Conservation (phyloP, 345 rosid genomes). For the Gossypium anomalum region DNA sequence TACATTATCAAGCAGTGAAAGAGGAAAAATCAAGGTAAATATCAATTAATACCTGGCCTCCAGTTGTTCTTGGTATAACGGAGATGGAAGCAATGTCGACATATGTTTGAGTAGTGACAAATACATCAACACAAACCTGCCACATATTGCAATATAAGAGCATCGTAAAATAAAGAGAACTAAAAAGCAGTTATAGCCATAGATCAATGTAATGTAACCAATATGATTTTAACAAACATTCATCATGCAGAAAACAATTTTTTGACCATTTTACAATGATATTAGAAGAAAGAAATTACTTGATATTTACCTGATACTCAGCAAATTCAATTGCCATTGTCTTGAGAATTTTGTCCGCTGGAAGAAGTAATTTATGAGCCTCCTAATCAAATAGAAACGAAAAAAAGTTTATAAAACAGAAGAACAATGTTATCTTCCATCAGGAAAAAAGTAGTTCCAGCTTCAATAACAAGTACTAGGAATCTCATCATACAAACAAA, state of each 20-base stretch:
- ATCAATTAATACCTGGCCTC: constrained; percentile 71
- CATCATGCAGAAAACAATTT: neutral
- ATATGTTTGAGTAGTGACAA: constrained; percentile 80
- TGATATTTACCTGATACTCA: constrained; percentile 73
- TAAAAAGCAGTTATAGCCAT: neutral
- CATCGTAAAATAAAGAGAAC: neutral
- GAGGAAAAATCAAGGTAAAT: neutral
- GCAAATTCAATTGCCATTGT: constrained; percentile 98
- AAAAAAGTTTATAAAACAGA: neutral
- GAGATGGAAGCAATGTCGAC: constrained; percentile 89
- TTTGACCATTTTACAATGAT: neutral
- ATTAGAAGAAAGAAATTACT: constrained; percentile 8
- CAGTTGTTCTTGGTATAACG: constrained; percentile 86
- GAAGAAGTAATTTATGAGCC: constrained; percentile 89
- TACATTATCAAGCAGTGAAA: neutral
- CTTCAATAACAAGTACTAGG: neutral
- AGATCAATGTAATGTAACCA: neutral
- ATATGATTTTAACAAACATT: constrained; percentile 7
- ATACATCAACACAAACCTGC: constrained; percentile 96
- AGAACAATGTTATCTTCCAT: neutral
- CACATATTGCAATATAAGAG: constrained; percentile 16
- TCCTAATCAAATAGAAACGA: constrained; percentile 51
- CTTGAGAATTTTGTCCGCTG: constrained; percentile 84
- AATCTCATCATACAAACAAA: neutral
- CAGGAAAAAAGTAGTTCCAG: neutral